Percentiles rank a stretch among this genome's conserved stretches.
These are phyloP conservation scores for Ogataea ganodermae DNA, from an alignment of 805 yeast genomes.

Conservation along the genomic window DNA sequence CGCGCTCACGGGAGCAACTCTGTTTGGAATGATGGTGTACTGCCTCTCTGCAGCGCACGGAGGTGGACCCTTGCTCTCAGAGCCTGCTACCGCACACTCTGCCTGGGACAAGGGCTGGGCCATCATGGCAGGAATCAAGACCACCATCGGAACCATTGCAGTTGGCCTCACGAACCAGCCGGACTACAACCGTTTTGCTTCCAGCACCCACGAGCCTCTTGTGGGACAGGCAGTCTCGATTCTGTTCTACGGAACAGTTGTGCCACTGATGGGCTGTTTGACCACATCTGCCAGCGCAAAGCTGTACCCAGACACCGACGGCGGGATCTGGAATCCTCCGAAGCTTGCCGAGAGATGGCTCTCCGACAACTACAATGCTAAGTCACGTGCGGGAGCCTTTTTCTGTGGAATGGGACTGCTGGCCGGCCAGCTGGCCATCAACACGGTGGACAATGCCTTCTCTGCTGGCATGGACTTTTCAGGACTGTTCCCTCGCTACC, in stretches of 20 bases:
- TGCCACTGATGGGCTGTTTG: slow-evolving; percentile 44
- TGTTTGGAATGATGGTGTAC: slow-evolving; percentile 28
- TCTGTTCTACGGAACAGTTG: slow-evolving; percentile 15
- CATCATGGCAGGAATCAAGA: slow-evolving; percentile 41
- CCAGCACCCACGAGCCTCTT: slow-evolving; percentile 21
- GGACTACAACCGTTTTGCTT: slow-evolving; percentile 42
- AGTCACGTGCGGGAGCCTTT: slow-evolving; percentile 49
- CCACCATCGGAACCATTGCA: slow-evolving; percentile 42
- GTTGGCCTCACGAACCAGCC: slow-evolving; percentile 44
- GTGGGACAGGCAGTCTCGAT: slow-evolving; percentile 16
- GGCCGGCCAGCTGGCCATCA: slow-evolving; percentile 40
- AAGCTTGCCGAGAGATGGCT: slow-evolving; percentile 36
- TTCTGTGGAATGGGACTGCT: slow-evolving; percentile 43
- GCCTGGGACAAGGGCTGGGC: slow-evolving; percentile 41
- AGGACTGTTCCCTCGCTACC: slow-evolving; percentile 45
- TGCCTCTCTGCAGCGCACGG: slow-evolving; percentile 35
- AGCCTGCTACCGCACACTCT: slow-evolving; percentile 20
- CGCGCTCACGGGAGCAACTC: slow-evolving; percentile 26
- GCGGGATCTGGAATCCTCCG: slow-evolving; percentile 50
- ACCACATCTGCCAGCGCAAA: slow-evolving; percentile 56
- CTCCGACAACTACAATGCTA: slow-evolving; percentile 38
- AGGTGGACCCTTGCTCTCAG: slow-evolving; percentile 28
- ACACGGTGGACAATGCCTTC: slow-evolving; percentile 41
- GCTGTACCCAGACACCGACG: slow-evolving; percentile 35
- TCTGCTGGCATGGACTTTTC: slow-evolving; percentile 55